Evolutionary conservation across 2,329 filamentous ascomycete species (phyloP).

Genomic region (Aspergillus pseudoviridinutans): DNA sequence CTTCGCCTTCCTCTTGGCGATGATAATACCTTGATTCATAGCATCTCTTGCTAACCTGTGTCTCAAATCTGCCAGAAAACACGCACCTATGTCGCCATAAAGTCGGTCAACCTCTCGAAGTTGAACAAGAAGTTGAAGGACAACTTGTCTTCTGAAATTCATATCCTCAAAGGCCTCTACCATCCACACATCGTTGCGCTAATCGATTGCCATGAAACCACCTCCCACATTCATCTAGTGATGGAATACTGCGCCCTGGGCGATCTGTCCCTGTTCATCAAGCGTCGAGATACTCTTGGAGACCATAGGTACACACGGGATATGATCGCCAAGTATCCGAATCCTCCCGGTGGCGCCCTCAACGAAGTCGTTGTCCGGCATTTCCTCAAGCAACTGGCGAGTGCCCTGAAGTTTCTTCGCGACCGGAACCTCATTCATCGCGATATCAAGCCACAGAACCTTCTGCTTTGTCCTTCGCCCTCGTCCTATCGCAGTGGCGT

Average conservation of each 20-base stretch:
- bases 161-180: conserved; percentile 87
- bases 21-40: not conserved
- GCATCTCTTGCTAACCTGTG: conserved; percentile 9
- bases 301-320: conserved; percentile 79
- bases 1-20: not conserved
- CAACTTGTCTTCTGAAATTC: conserved; percentile 91
- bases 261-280: conserved; percentile 92
- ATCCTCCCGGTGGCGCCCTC: conserved; percentile 74
- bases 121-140: conserved; percentile 95
- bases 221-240: conserved; percentile 86
- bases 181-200: conserved; percentile 97
- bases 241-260: conserved; percentile 99
- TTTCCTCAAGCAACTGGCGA: conserved; percentile 91
- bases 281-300: conserved; percentile 77
- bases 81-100: conserved; percentile 84
- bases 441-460: conserved; percentile 95
- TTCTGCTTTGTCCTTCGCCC: conserved; percentile 79
- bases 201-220: conserved; percentile 86
- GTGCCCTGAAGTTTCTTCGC: conserved; percentile 84
- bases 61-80: conserved; percentile 55
- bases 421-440: conserved; percentile 86
- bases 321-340: conserved; percentile 91
- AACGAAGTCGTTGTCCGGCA: conserved; percentile 96
- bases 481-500: conserved; percentile 62
- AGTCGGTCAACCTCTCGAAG: conserved; percentile 86